A percentile compares a stretch with the other conserved stretches of the same genome.
These are phyloP conservation scores for Tetradesmus obliquus DNA, from an alignment of 139 green algal species.

Conservation along the genomic window DNA sequence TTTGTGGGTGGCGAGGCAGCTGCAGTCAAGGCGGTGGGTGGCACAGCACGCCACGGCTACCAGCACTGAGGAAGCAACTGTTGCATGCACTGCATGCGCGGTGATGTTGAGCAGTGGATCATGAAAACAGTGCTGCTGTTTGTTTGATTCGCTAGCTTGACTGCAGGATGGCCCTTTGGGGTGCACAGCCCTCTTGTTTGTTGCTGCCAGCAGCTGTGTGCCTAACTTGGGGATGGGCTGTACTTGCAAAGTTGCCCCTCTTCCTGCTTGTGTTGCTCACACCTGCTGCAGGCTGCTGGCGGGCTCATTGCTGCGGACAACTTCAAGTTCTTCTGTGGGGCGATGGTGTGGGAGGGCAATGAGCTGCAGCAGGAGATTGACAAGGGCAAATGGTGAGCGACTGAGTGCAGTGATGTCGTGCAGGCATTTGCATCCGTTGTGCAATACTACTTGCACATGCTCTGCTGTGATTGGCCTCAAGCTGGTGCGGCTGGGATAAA, in stretches of 20 bases:
- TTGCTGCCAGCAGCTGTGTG: no score
- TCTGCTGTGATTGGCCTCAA: not conserved
- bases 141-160: no score
- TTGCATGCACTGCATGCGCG: no score
- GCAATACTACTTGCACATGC: not conserved
- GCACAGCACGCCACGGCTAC: no score
- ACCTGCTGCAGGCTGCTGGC: not conserved
- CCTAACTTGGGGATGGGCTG: no score
- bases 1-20: constrained; percentile 55
- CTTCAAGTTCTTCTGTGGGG: constrained; percentile 78
- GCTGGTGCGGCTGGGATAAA: not conserved
- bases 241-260: no score
- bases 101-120: no score
- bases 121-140: no score
- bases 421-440: not conserved
- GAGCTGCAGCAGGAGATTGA: constrained; percentile 66
- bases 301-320: constrained; percentile 45
- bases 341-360: constrained; percentile 59
- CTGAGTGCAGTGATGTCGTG: not conserved
- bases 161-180: no score
- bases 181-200: no score
- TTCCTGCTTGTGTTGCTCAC: not conserved
- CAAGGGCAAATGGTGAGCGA: constrained; percentile 57
- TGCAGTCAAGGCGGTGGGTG: constrained; percentile 47
- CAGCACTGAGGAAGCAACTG: no score